Conservation (phyloP, 495 filamentous ascomycete genomes). For the Talaromyces nanjingensis region DNA sequence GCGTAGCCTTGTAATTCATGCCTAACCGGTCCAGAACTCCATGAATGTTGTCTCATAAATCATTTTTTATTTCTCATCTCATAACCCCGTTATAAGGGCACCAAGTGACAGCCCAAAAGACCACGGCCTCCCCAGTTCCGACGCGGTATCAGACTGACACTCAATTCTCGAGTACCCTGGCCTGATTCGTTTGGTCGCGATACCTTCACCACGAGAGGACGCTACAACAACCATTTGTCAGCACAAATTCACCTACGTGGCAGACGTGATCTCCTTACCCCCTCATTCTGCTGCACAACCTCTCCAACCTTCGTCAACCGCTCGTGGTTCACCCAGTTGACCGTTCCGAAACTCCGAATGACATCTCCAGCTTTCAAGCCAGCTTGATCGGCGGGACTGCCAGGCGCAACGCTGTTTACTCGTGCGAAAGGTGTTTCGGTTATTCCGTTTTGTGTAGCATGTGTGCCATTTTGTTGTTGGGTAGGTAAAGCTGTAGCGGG, state of each 20-base stretch:
- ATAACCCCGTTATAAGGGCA: conserved; percentile 50
- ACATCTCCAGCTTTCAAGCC: conserved; percentile 79
- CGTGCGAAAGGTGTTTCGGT: conserved; percentile 76
- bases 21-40: background rate
- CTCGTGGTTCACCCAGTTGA: conserved; percentile 78
- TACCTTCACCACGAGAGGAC: conserved; percentile 64
- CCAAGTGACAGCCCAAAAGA: conserved; percentile 78
- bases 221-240: conserved; percentile 27
- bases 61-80: background rate
- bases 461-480: background rate
- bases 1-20: background rate
- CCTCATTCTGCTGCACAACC: conserved; percentile 79
- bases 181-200: conserved; percentile 40
- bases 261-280: conserved; percentile 51
- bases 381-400: conserved; percentile 77
- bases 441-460: conserved; percentile 8
- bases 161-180: conserved; percentile 47
- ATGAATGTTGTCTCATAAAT: background rate
- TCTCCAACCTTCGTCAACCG: conserved; percentile 77
- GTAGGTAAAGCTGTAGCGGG: conserved; percentile 24
- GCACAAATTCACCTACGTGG: background rate
- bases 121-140: conserved; percentile 85
- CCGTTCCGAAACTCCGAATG: conserved; percentile 76
- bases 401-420: conserved; percentile 72
- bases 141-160: conserved; percentile 64